These are phyloP conservation scores for Termitomyces sp. DNA, from an alignment of 768 basidiomycete genomes.

Conservation along the genomic window DNA sequence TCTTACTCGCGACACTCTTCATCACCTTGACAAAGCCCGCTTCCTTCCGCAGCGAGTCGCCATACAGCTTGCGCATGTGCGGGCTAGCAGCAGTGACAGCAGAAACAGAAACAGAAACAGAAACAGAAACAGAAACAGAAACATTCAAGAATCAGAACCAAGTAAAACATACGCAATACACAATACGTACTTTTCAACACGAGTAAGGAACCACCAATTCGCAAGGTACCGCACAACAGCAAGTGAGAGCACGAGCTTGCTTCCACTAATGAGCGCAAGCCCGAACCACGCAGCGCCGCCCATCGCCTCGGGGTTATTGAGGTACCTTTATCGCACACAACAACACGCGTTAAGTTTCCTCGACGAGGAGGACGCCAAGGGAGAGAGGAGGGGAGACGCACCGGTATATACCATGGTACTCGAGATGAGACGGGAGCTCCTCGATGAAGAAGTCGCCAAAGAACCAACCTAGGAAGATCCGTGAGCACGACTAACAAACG, in stretches of 20 bases:
- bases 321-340: too few species aligned
- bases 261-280: conserved; percentile 84
- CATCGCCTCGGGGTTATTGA: conserved; percentile 95
- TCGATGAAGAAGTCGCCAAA: conserved; percentile 98
- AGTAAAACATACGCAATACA: too few species aligned
- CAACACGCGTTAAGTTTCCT: too few species aligned
- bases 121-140: too few species aligned
- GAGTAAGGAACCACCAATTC: conserved; percentile 94
- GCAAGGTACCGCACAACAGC: conserved; percentile 82
- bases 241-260: conserved; percentile 82
- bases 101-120: too few species aligned
- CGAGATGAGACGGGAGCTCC: conserved; percentile 82
- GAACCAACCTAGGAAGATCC: conserved; percentile 91
- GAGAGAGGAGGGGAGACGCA: too few species aligned
- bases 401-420: conserved; percentile 97
- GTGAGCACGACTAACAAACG: neutral
- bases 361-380: too few species aligned
- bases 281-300: conserved; percentile 96
- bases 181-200: conserved; percentile 96
- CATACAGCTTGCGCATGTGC: conserved; percentile 98
- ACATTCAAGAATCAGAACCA: too few species aligned
- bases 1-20: conserved; percentile 84
- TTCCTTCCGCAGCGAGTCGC: conserved; percentile 88
- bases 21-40: conserved; percentile 99
- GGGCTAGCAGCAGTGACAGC: too few species aligned